A percentile compares a stretch with the other conserved stretches of the same genome.
These are phyloP conservation scores for Phytophthora podocarpi DNA, from an alignment of 352 stramenopile genomes.

Conservation along the genomic window DNA sequence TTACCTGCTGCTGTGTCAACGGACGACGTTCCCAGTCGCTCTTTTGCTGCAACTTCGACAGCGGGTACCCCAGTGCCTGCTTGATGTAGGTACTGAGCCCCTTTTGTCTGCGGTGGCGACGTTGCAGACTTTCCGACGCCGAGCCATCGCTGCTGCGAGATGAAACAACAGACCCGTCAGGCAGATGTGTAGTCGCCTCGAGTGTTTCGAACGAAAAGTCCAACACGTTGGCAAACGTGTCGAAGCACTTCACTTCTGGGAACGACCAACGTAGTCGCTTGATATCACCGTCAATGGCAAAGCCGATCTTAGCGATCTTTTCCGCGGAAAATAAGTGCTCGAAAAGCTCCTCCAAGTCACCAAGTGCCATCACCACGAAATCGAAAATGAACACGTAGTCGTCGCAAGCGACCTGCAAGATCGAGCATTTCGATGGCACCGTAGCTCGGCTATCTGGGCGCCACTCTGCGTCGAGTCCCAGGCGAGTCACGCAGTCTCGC, in stretches of 20 bases:
- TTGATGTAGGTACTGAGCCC: slow-evolving; percentile 62
- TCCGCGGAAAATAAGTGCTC: slow-evolving; percentile 59
- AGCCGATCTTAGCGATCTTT: slow-evolving; percentile 63
- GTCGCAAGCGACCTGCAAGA: slow-evolving; percentile 73
- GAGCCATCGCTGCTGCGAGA: slow-evolving; percentile 2
- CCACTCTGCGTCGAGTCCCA: slow-evolving; percentile 80
- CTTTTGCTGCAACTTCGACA: slow-evolving; percentile 75
- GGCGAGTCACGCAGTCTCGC: slow-evolving; percentile 35
- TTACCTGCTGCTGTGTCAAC: slow-evolving; percentile 56
- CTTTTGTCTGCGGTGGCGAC: slow-evolving; percentile 43
- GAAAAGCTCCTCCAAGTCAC: slow-evolving; percentile 74
- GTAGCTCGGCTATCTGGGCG: slow-evolving; percentile 51
- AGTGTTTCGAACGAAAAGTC: slow-evolving; percentile 61
- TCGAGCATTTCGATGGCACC: slow-evolving; percentile 64
- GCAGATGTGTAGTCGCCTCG: slow-evolving; percentile 31
- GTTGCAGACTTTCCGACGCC: slow-evolving; percentile 24
- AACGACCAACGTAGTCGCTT: slow-evolving; percentile 75
- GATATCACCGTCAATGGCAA: slow-evolving; percentile 69
- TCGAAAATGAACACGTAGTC: slow-evolving; percentile 76
- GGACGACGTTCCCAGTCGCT: slow-evolving; percentile 80
- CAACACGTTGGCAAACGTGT: slow-evolving; percentile 63
- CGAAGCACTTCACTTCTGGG: slow-evolving; percentile 66
- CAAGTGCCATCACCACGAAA: slow-evolving; percentile 51
- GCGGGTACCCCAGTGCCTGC: slow-evolving; percentile 55
- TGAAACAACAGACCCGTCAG: slow-evolving; percentile 26